These are phyloP conservation scores for Botrytis medusae DNA, from an alignment of 2,329 filamentous ascomycete genomes.

Conservation along the genomic window DNA sequence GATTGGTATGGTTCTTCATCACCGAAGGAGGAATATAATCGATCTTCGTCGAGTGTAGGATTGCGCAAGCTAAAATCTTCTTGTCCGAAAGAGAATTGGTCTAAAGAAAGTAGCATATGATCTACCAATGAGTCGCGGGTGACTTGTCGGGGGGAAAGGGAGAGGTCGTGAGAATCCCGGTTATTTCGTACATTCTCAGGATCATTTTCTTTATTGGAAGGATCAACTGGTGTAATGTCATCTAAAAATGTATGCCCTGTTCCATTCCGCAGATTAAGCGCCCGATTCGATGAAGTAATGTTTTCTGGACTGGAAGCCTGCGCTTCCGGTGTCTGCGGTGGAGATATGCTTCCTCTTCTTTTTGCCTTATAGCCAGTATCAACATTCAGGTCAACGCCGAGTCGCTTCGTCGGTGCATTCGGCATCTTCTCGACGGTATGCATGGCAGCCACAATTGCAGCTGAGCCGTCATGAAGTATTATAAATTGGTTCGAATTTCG, in stretches of 20 bases:
- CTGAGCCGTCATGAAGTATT: constrained; percentile 26
- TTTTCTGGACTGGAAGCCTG: constrained; percentile 32
- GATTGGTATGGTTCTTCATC: constrained; percentile 37
- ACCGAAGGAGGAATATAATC: constrained; percentile 35
- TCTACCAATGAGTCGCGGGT: constrained; percentile 90
- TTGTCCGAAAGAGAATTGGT: constrained; percentile 68
- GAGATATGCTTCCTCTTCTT: constrained; percentile 31
- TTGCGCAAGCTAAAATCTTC: constrained; percentile 33
- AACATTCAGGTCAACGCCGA: constrained; percentile 35
- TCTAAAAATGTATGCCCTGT: constrained; percentile 40
- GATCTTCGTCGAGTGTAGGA: constrained; percentile 35
- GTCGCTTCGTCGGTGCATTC: constrained; percentile 33
- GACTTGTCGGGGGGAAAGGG: constrained; percentile 71
- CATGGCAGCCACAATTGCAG: constrained; percentile 29
- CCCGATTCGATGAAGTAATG: constrained; percentile 30
- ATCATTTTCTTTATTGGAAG: constrained; percentile 33
- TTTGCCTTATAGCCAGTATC: constrained; percentile 37
- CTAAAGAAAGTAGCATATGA: constrained; percentile 92
- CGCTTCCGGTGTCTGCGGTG: constrained; percentile 35
- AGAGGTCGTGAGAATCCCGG: constrained; percentile 68
- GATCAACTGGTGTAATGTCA: constrained; percentile 40
- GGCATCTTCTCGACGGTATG: constrained; percentile 35
- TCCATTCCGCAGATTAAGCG: constrained; percentile 34
- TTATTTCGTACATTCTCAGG: constrained; percentile 24
- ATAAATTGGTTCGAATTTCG: background rate